Base-by-base conservation (phyloP, 192 early-diverging fungal species). In the Rhizoclosmatium sp. region DNA sequence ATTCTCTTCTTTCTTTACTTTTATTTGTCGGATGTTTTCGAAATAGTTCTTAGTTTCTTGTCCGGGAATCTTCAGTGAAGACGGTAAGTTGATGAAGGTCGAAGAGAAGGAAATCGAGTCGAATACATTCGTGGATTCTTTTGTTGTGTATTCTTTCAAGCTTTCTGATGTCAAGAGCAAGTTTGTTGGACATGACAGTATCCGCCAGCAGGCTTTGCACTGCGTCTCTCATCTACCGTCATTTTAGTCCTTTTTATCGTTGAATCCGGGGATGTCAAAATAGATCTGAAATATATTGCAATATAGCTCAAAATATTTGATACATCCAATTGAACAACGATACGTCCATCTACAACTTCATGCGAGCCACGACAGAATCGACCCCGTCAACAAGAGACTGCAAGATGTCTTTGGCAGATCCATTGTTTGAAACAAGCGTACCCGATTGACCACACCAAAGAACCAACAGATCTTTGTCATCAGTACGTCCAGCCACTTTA, bases 151-250 rank as follows among this genome's bases (percentile, higher is more conserved):
- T 58, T 47, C 70, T 7, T 72, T 72, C 70, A 72, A 72, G 70
- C 58, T 72, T 19, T 72, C 70, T 21, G 70, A 72, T 72, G 70
- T 59, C 5, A 44, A 58, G 31, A 9, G 10, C 49, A 72, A 72
- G 54, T 72, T 72, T 72, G 51, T 72, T 40, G 70, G 70, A 51
- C 16, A 51, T 59, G 70, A 72, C 16, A 65, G 62, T 41, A 65
- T 65, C 21, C 62, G 62, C 7, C 5, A 21, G 9, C 23, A 65
- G 21, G 62, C 62, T 21, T 23, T 65, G 5, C 10, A 5, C 7
- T 65, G 62, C 21, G 62, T 65, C 14, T 14, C 56, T 58, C 14
- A 58, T 14, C 12, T 1, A 16, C 56, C n/a, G 56, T 14, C 56
- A 14, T 58, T 21, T 58, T 16, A 14, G 56, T 58, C n/a, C 56